Evolutionary conservation across 2,329 filamentous ascomycete genomes (phyloP).

Genomic region (Pyricularia grisea): DNA sequence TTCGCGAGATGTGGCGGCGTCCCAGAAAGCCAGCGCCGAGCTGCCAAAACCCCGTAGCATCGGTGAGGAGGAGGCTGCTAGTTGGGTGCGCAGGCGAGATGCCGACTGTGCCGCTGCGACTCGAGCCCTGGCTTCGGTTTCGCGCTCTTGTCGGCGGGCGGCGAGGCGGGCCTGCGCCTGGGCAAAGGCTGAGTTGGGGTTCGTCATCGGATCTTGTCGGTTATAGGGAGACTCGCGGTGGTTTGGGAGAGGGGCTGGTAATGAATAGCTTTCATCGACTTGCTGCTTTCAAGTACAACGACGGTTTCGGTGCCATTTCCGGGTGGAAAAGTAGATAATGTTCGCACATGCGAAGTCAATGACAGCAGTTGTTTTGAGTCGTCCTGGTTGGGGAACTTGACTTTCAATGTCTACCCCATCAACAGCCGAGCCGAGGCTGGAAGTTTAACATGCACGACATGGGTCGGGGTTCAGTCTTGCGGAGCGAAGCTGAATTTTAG

Average conservation of each 20-base stretch:
- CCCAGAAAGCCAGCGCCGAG: constrained; percentile 55
- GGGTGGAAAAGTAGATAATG: neutral
- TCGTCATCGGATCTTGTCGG: constrained; percentile 1
- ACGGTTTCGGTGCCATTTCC: neutral
- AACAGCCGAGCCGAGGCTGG: neutral
- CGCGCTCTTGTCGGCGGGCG: constrained; percentile 68
- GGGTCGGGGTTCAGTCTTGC: neutral
- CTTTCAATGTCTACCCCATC: neutral
- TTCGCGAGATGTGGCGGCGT: constrained; percentile 61
- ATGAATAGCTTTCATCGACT: neutral
- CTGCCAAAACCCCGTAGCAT: constrained; percentile 46
- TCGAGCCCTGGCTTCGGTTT: constrained; percentile 52
- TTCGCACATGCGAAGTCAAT: neutral
- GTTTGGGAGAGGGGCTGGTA: neutral
- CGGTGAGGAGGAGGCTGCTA: constrained; percentile 43
- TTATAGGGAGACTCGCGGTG: neutral
- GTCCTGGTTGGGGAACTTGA: neutral
- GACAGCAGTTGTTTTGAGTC: neutral
- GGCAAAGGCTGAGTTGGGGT: constrained; percentile 54
- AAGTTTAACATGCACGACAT: neutral
- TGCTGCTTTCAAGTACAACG: neutral
- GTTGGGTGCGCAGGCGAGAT: constrained; percentile 27
- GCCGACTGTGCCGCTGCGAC: constrained; percentile 31
- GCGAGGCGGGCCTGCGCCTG: constrained; percentile 82
- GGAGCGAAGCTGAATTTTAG: neutral